These are phyloP conservation scores for Skeletonema potamos DNA, from an alignment of 108 stramenopile species.

Conservation along the genomic window DNA sequence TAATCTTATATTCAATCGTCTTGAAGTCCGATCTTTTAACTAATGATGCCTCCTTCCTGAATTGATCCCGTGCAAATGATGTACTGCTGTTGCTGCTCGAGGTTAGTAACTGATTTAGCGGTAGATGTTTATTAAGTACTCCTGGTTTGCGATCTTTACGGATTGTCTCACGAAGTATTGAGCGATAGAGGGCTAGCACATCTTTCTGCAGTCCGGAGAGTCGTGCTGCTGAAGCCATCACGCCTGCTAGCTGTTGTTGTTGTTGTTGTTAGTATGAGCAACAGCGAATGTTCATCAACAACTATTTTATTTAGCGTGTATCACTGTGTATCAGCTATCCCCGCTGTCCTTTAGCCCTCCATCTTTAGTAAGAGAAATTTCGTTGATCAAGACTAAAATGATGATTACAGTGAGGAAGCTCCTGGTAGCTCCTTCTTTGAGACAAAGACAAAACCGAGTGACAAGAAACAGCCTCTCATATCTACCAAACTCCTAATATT, in stretches of 20 bases:
- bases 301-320: too few relatives aligned
- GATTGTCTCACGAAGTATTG: slow-evolving; percentile 66
- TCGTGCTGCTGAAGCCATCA: slow-evolving; percentile 12
- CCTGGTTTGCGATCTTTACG: slow-evolving; percentile 61
- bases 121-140: neutral
- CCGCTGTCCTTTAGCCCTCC: too few relatives aligned
- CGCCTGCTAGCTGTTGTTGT: neutral
- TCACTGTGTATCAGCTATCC: too few relatives aligned
- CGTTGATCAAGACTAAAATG: too few relatives aligned
- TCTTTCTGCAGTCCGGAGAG: slow-evolving; percentile 84
- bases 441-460: too few relatives aligned
- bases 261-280: neutral
- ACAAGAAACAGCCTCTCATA: too few relatives aligned
- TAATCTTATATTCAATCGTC: slow-evolving; percentile 76
- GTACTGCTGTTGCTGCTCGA: slow-evolving; percentile 25
- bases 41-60: slow-evolving; percentile 55
- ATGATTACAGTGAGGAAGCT: too few relatives aligned
- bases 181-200: slow-evolving; percentile 70
- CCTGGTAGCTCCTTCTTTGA: too few relatives aligned
- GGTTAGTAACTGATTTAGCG: neutral
- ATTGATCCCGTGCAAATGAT: slow-evolving; percentile 62
- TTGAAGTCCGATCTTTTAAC: slow-evolving; percentile 71
- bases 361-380: too few relatives aligned
- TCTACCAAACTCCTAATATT: too few relatives aligned
- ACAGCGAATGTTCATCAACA: too few relatives aligned